Base-by-base conservation (phyloP, 1,284 basidiomycete genomes). In the Exobasidium cylindrosporum region DNA sequence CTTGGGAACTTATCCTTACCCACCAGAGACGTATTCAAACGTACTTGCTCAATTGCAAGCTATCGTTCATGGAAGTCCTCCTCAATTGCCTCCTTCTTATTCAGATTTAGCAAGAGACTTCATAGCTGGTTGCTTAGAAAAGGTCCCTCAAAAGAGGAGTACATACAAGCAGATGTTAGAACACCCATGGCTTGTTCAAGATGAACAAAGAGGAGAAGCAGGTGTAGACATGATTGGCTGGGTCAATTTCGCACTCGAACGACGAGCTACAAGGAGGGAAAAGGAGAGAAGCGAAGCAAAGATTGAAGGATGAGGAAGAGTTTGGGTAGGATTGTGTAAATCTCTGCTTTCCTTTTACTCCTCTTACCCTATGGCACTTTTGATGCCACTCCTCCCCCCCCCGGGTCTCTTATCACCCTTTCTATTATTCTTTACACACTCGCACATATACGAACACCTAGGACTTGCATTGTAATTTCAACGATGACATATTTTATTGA, bases 21-120 rank as follows among this genome's bases (percentile, higher is more conserved):
- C 95, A 29, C 94, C 94, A n/a, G 94, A 97, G 82, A 95, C 93
- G 2, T 98, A 96, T 80, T 87, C 88, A 60, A 97, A 97, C 79
- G 93, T 97, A 1, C 96, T 98, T 80, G 90, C 93, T 1, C 93
- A 98, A 82, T 83, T 98, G 45, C 91, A 90, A 30, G 94, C 94
- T 1, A 98, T 98, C 68, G 93, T 98, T 3, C 88, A 97, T 70
- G 96, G 94, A 0, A 89, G 93, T 54, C 87, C 94, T 5, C 95
- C 96, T 2, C 86, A 87, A 58, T 83, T 98, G 49, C 92, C 94
- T 24, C 23, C 58, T 17, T 69, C 76, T 0, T 50, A 50, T 50
- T 75, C 72, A 17, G 71, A 74, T 24, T 64, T 61, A 1, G 82
- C 82, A 17, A 66, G 69, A 43, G 74, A 77, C 57, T 78, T 79